Percentiles rank a stretch among this genome's conserved stretches.
phyloP scores from a whole-genome alignment of 768 basidiomycete genomes.

The Phylloporus rhodoxanthus region DNA sequence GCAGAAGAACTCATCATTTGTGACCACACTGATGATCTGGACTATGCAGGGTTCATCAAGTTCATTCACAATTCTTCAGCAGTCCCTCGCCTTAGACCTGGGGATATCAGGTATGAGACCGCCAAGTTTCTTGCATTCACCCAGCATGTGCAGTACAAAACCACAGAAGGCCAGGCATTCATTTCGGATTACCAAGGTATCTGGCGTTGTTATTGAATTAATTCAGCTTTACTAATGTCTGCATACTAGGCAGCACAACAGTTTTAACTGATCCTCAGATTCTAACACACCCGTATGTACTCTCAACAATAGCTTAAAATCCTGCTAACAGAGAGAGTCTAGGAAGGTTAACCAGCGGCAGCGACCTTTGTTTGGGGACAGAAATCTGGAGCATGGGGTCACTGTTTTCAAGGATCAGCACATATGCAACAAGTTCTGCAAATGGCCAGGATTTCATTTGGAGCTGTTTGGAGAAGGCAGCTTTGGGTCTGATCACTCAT shows the following conservation, averaged over 20 bases:
- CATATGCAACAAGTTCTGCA: no score
- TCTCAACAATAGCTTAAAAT: no score
- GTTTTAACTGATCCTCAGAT: no score
- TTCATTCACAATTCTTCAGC: constrained; percentile 3
- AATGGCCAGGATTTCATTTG: no score
- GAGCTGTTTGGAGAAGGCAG: no score
- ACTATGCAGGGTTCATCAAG: not conserved
- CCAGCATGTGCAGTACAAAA: constrained; percentile 7
- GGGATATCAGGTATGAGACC: not conserved
- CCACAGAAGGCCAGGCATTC: not conserved
- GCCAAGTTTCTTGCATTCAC: constrained; percentile 4
- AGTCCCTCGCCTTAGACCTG: not conserved
- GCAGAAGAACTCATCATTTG: constrained; percentile 1
- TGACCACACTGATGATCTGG: not conserved
- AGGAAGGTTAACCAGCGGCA: no score
- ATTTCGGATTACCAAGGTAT: constrained; percentile 10
- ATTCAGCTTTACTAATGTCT: not conserved
- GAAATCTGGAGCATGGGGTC: no score
- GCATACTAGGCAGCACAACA: not conserved
- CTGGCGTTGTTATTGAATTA: not conserved
- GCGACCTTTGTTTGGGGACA: no score
- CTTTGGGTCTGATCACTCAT: no score
- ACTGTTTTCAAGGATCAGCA: no score
- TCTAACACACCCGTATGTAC: not conserved
- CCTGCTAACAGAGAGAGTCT: no score